A percentile compares a stretch with the other conserved stretches of the same genome.
Conservation (phyloP, 2,329 filamentous ascomycete species). For the Aspergillus luchuensis region DNA sequence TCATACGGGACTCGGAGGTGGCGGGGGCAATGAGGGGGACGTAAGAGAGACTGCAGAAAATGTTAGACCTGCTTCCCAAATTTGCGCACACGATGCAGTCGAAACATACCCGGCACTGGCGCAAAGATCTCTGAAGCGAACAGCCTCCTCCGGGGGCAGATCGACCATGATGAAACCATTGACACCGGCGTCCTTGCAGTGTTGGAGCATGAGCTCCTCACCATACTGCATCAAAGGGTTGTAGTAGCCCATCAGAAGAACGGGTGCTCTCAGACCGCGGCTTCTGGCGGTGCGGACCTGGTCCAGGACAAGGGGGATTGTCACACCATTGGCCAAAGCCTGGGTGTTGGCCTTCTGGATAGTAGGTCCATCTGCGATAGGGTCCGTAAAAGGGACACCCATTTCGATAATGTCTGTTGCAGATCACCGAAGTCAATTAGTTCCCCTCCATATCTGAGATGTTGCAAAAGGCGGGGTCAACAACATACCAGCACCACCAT, state of each 20-base stretch:
- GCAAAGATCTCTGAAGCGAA: conserved; percentile 61
- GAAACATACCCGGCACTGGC: conserved; percentile 35
- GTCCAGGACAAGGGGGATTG: conserved; percentile 73
- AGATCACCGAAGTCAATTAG: neutral
- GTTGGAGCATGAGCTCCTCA: conserved; percentile 82
- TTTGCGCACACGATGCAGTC: neutral
- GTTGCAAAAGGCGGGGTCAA: neutral
- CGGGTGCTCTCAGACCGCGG: conserved; percentile 75
- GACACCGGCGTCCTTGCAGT: conserved; percentile 80
- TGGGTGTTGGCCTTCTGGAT: conserved; percentile 94
- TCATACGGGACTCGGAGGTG: conserved; percentile 91
- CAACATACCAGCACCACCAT: conserved; percentile 77
- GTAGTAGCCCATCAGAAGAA: conserved; percentile 98
- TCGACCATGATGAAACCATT: conserved; percentile 98
- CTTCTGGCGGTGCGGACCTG: conserved; percentile 81
- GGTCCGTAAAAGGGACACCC: conserved; percentile 94
- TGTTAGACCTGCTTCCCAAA: neutral
- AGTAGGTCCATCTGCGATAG: conserved; percentile 94
- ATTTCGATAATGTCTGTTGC: conserved; percentile 85
- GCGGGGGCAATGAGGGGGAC: conserved; percentile 95
- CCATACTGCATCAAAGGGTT: conserved; percentile 94
- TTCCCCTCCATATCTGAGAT: neutral
- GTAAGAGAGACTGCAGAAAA: conserved; percentile 71
- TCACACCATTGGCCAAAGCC: conserved; percentile 87
- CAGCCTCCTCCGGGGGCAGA: conserved; percentile 92